Evolutionary conservation across 768 basidiomycete genomes (phyloP).

Genomic region (Pleurotus djamor): DNA sequence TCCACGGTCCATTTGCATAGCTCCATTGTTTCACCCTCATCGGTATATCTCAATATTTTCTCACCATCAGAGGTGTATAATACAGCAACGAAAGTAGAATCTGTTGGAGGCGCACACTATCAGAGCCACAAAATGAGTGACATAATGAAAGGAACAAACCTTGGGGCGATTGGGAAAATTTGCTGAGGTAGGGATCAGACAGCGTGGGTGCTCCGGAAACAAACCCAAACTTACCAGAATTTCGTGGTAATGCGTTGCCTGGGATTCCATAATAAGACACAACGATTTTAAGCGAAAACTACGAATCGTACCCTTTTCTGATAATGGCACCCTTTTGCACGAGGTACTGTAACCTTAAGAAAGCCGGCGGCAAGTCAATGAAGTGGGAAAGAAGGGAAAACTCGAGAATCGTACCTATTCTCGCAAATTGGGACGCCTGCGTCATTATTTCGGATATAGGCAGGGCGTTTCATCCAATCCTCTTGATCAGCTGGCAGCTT

Average conservation of each 20-base stretch:
- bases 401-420: slow-evolving; percentile 54
- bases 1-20: slow-evolving; percentile 90
- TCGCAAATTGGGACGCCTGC: slow-evolving; percentile 80
- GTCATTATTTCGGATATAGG: slow-evolving; percentile 77
- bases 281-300: slow-evolving; percentile 10
- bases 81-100: slow-evolving; percentile 80
- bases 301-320: slow-evolving; percentile 66
- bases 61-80: slow-evolving; percentile 78
- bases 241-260: slow-evolving; percentile 83
- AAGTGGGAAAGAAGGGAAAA: slow-evolving; percentile 14
- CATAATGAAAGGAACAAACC: slow-evolving; percentile 20
- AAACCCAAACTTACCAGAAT: slow-evolving; percentile 60
- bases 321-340: slow-evolving; percentile 86
- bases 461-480: slow-evolving; percentile 83
- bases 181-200: slow-evolving; percentile 37
- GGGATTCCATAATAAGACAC: slow-evolving; percentile 11
- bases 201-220: slow-evolving; percentile 10
- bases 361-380: slow-evolving; percentile 22
- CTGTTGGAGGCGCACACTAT: slow-evolving; percentile 29
- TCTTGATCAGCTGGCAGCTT: slow-evolving; percentile 87
- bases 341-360: slow-evolving; percentile 76
- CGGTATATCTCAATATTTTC: slow-evolving; percentile 77
- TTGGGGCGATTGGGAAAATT: slow-evolving; percentile 69
- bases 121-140: slow-evolving; percentile 5
- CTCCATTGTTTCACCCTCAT: slow-evolving; percentile 77